Evolutionary conservation across 1,139 yeast genomes (phyloP).

Genomic region (Trichomonascaceae sp.): DNA sequence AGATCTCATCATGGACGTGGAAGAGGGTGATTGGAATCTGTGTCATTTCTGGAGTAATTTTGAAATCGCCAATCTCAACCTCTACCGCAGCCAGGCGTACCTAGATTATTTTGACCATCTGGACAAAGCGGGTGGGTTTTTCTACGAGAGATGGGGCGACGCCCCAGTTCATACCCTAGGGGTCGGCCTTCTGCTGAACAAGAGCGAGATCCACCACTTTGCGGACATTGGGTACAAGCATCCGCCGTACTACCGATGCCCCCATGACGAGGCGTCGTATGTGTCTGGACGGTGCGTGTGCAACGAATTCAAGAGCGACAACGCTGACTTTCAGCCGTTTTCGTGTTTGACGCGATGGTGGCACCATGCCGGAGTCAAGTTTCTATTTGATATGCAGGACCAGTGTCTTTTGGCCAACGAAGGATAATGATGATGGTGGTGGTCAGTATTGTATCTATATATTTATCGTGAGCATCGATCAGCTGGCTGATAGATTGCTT

Average conservation of each 20-base stretch:
- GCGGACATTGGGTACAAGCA: slow-evolving; percentile 86
- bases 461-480: no score
- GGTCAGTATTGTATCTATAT: neutral
- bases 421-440: no score
- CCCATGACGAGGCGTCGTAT: slow-evolving; percentile 39
- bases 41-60: slow-evolving; percentile 97
- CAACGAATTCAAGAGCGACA: slow-evolving; percentile 27
- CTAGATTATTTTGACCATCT: slow-evolving; percentile 53
- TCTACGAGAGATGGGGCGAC: slow-evolving; percentile 91
- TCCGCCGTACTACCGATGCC: slow-evolving; percentile 74
- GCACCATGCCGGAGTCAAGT: slow-evolving; percentile 35
- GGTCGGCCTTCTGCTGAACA: slow-evolving; percentile 51
- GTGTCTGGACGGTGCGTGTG: slow-evolving; percentile 57
- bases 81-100: slow-evolving; percentile 64
- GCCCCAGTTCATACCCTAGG: slow-evolving; percentile 93
- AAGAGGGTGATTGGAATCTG: slow-evolving; percentile 46
- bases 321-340: slow-evolving; percentile 46
- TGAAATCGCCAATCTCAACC: slow-evolving; percentile 71
- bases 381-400: slow-evolving; percentile 19
- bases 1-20: slow-evolving; percentile 27
- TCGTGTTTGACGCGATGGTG: slow-evolving; percentile 85
- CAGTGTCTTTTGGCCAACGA: no score
- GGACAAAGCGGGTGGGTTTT: slow-evolving; percentile 70
- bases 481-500: slow-evolving; percentile 2
- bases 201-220: slow-evolving; percentile 65